Base-by-base conservation (phyloP, 2,329 filamentous ascomycete genomes). In the Tolypocladium ovalisporum region DNA sequence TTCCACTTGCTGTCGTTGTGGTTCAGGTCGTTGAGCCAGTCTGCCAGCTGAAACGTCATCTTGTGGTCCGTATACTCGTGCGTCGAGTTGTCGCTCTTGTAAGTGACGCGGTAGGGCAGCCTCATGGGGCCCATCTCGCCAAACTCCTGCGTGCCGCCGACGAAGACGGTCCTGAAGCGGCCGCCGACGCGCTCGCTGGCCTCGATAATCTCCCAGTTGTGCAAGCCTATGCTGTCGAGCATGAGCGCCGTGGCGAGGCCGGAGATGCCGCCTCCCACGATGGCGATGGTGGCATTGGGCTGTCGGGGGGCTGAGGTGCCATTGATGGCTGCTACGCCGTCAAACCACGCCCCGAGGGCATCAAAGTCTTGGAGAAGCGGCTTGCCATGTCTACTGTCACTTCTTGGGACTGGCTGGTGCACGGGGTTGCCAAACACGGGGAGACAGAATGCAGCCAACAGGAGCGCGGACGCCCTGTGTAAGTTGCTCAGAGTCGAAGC, bases 201-300 rank as follows among this genome's bases (percentile, higher is more conserved):
- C 60, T 78, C 75, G 3, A 74, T 63, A 1, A 78, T 73, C 52
- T 75, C 72, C 75, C 75, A 75, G 54, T 76, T 72, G 17, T 71
- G 70, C 17, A 78, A 68, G 0, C 75, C 74, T 3, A 75, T 72
- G 8, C 73, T 75, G 29, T 75, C 70, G 3, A 77, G 71, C 17
- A 77, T 67, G 13, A 75, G 62, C 56, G 58, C 58, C 34, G 22
- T 2, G 22, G 44, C 15, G 1, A 65, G 63, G 0, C 67, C 67
- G 27, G 68, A 66, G 58, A 77, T 72, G 5, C 73, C 73, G 5
- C 68, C 73, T 0, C 73, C 73, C 2, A 76, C 22, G 15, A 75
- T 75, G 12, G 57, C 57, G 27, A 68, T 63, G 1, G 60, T 61
- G 54, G 54, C 59, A 56, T 62, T 61, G 52, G 56, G 40, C n/a